Evolutionary conservation across 2,329 filamentous ascomycete genomes (phyloP).

Genomic region (Ceratocystis ficicola): DNA sequence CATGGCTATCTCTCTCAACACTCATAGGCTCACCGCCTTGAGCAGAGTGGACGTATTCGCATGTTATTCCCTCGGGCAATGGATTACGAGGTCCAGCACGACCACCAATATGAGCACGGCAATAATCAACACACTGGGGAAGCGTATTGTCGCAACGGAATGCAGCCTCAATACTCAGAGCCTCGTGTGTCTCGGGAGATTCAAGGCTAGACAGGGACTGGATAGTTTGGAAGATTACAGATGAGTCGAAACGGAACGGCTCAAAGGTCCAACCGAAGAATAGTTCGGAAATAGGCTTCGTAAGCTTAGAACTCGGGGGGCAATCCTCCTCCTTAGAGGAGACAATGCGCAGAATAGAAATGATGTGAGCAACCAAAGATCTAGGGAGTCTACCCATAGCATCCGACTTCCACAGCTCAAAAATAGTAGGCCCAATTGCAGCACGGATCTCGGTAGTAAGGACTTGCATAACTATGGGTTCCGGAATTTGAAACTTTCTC

Average conservation of each 20-base stretch:
- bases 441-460: conserved; percentile 78
- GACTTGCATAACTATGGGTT: conserved; percentile 45
- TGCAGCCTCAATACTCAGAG: conserved; percentile 63
- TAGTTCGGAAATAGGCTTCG: not conserved
- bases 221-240: conserved; percentile 33
- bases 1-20: conserved; percentile 19
- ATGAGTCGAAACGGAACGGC: conserved; percentile 21
- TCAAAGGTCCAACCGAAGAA: conserved; percentile 14
- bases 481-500: not conserved
- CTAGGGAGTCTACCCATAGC: conserved; percentile 66
- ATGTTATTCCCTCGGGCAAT: conserved; percentile 38
- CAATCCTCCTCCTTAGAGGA: conserved; percentile 12
- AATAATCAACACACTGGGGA: conserved; percentile 59
- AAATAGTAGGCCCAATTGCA: conserved; percentile 63
- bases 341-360: conserved; percentile 16
- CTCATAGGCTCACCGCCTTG: conserved; percentile 25
- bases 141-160: conserved; percentile 65
- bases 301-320: not conserved
- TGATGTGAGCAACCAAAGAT: conserved; percentile 13
- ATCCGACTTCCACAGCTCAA: conserved; percentile 71
- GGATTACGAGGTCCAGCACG: conserved; percentile 51
- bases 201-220: conserved; percentile 31
- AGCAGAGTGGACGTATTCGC: conserved; percentile 26
- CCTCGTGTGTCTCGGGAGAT: conserved; percentile 29
- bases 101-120: conserved; percentile 47